Evolutionary conservation across 2,329 filamentous ascomycete genomes (phyloP).

Genomic region (Penicillium sp.): DNA sequence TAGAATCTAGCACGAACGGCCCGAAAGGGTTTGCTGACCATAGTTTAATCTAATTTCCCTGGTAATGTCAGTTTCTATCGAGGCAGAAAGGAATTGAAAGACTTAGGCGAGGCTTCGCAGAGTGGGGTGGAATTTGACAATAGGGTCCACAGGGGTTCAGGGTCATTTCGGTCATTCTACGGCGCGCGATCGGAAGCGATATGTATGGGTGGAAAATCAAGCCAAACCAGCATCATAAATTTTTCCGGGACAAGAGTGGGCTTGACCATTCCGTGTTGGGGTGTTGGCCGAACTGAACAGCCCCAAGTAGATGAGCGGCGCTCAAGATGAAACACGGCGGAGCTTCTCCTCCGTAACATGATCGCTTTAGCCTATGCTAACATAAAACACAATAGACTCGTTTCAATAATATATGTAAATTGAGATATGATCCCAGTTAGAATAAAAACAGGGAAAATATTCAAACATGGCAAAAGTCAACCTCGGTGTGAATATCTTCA

Average conservation of each 20-base stretch:
- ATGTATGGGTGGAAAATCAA: constrained; percentile 12
- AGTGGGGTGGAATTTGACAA: constrained; percentile 9
- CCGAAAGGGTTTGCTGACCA: constrained; percentile 1
- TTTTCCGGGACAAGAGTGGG: constrained; percentile 14
- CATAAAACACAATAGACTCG: not conserved
- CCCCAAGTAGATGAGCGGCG: constrained; percentile 15
- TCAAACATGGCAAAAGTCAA: not conserved
- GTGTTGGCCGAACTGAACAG: constrained; percentile 11
- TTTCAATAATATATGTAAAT: constrained; percentile 7
- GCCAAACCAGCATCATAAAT: constrained; percentile 6
- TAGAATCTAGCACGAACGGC: constrained; percentile 4
- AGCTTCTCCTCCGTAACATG: constrained; percentile 7
- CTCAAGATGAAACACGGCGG: constrained; percentile 25
- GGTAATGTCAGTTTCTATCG: not conserved
- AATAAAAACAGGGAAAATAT: not conserved
- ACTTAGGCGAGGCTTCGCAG: not conserved
- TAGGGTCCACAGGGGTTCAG: constrained; percentile 6
- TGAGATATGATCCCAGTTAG: not conserved
- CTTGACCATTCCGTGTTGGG: constrained; percentile 15
- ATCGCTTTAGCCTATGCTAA: not conserved
- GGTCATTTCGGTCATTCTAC: constrained; percentile 4
- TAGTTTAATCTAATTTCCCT: constrained; percentile 9
- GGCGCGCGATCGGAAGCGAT: not conserved
- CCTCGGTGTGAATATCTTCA: not conserved
- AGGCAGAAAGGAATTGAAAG: not conserved